Evolutionary conservation across 164 flowering plant genomes (phyloP).

Genomic region (Annona cherimola): DNA sequence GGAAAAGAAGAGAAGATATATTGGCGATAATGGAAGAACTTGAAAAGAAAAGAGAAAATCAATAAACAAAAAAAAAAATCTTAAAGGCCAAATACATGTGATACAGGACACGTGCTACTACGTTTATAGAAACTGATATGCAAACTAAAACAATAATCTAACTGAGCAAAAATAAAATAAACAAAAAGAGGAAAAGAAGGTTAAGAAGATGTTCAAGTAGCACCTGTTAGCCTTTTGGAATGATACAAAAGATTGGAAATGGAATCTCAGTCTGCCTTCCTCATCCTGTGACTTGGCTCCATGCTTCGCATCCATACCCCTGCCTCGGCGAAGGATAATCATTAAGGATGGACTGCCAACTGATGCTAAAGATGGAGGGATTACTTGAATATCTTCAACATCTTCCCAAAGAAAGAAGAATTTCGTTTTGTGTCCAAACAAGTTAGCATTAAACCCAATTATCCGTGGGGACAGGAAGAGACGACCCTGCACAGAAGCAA

Average conservation of each 20-base stretch:
- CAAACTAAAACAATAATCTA: too few relatives aligned
- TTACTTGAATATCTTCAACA: conserved; percentile 79
- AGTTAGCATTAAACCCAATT: conserved; percentile 80
- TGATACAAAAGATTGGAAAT: conserved; percentile 94
- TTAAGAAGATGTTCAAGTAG: background rate
- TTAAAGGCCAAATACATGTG: too few relatives aligned
- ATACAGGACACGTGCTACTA: too few relatives aligned
- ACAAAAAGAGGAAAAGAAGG: too few relatives aligned
- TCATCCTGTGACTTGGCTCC: conserved; percentile 83
- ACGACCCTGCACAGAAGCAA: conserved; percentile 67
- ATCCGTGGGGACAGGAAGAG: conserved; percentile 85
- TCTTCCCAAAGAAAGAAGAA: conserved; percentile 98
- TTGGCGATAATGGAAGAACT: background rate
- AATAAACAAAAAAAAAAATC: too few relatives aligned
- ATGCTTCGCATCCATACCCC: conserved; percentile 86
- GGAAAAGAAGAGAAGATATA: background rate
- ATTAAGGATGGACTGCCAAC: conserved; percentile 88
- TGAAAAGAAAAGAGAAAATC: background rate
- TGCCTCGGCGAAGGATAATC: conserved; percentile 68
- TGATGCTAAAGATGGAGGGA: conserved; percentile 69
- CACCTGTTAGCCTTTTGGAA: conserved; percentile 82
- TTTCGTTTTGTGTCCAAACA: conserved; percentile 86
- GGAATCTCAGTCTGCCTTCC: conserved; percentile 87
- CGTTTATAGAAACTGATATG: too few relatives aligned
- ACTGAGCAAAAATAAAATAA: too few relatives aligned